phyloP scores from a whole-genome alignment of 441 rosid species.

The Erysimum pusillum region DNA sequence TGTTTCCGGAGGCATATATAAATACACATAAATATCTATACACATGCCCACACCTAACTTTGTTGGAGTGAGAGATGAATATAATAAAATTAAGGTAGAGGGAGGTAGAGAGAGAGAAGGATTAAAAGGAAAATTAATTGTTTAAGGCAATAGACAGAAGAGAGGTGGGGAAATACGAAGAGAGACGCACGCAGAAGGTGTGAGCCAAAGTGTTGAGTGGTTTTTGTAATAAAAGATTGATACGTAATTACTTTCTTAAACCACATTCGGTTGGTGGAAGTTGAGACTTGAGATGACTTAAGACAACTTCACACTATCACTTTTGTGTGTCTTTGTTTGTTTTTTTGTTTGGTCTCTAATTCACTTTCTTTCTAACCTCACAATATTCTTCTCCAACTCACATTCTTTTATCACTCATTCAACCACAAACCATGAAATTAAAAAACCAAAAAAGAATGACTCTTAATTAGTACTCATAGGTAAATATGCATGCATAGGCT shows the following conservation, averaged over 20 bases:
- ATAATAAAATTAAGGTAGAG: constrained; percentile 9
- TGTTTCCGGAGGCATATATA: background rate
- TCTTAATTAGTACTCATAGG: background rate
- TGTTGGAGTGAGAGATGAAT: constrained; percentile 22
- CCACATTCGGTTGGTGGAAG: constrained; percentile 41
- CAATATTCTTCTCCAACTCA: constrained; percentile 25
- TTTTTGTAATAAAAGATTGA: constrained; percentile 35
- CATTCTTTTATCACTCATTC: constrained; percentile 16
- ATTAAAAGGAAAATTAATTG: constrained; percentile 1
- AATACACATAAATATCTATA: constrained; percentile 17
- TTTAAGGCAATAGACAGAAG: constrained; percentile 18
- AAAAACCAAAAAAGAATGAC: background rate
- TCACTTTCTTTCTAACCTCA: constrained; percentile 13
- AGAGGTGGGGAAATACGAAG: constrained; percentile 25
- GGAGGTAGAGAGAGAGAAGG: background rate
- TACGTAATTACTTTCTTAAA: constrained; percentile 42
- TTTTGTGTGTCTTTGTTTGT: background rate
- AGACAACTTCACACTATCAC: constrained; percentile 41
- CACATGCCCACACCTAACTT: constrained; percentile 44
- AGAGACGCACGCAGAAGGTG: constrained; percentile 33
- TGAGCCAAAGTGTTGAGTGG: constrained; percentile 37
- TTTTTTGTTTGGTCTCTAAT: constrained; percentile 7
- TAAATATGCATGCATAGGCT: background rate
- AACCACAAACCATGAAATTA: constrained; percentile 5
- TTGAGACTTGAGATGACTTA: constrained; percentile 44